These are phyloP conservation scores for Metschnikowia picachoensis DNA, from an alignment of 805 yeast species.

Conservation along the genomic window DNA sequence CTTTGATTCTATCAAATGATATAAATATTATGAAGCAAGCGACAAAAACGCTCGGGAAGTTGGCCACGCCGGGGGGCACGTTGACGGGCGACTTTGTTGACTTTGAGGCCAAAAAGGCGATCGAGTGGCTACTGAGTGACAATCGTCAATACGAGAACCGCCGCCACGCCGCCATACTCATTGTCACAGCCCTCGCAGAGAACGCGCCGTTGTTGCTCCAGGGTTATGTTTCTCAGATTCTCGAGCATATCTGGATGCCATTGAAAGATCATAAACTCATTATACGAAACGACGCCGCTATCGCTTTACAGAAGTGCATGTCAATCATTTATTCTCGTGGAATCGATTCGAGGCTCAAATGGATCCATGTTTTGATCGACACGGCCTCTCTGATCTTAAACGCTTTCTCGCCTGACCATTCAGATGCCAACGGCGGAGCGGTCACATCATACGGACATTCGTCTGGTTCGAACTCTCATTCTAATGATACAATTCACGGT, in stretches of 20 bases:
- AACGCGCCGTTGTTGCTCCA: conserved; percentile 83
- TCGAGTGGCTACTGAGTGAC: conserved; percentile 90
- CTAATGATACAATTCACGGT: conserved; percentile 78
- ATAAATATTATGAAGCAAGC: conserved; percentile 83
- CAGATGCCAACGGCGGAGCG: conserved; percentile 7
- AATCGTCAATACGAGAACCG: conserved; percentile 68
- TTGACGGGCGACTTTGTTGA: conserved; percentile 91
- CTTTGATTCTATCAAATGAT: conserved; percentile 77
- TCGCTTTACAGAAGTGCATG: conserved; percentile 72
- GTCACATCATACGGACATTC: conserved; percentile 8
- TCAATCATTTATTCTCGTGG: conserved; percentile 80
- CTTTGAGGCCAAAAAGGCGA: conserved; percentile 80
- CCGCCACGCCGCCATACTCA: conserved; percentile 86
- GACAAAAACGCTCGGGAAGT: conserved; percentile 79
- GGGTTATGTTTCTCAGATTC: conserved; percentile 69
- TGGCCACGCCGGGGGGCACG: conserved; percentile 87
- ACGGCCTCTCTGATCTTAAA: conserved; percentile 62
- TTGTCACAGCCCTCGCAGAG: conserved; percentile 77
- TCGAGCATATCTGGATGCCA: conserved; percentile 85
- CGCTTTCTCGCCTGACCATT: conserved; percentile 10
- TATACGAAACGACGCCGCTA: conserved; percentile 81
- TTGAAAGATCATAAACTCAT: conserved; percentile 72
- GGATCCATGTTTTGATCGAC: conserved; percentile 69
- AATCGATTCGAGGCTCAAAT: conserved; percentile 58
- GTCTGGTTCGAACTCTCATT: conserved; percentile 18